Base-by-base conservation (phyloP, 345 rosid genomes). In the Acer negundo region DNA sequence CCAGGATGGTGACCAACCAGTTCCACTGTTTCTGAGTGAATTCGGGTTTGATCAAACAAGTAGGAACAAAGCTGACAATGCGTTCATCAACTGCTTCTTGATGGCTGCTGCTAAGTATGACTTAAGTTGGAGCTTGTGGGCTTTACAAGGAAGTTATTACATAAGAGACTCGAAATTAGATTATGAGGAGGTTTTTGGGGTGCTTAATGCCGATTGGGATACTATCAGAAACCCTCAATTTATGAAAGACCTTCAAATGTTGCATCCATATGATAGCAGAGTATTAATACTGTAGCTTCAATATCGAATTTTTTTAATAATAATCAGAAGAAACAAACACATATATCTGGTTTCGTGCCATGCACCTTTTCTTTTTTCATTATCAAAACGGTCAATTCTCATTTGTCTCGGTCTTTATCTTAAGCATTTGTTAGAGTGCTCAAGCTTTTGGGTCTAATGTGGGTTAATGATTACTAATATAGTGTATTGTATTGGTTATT, bases 41-140 rank as follows among this genome's bases (percentile, higher is more conserved):
- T 81, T 86, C 6, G 91, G 91, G 62, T 64, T 81, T 35, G 84
- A 88, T 61, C 82, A 72, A 38, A 78, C 77, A 42, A 84, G 24
- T 1, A 2, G 4, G 2, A 59, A 8, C 11, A 2, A 19, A 59
- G 63, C 83, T 55, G 91, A 84, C 55, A 78, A 84, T n/a, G 62
- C 78, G 76, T 88, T 67, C 78, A 10, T 88, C 51, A 69, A 82
- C 62, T 86, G 91, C 75, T 75, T 85, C 68, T 68, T 86, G 63
- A 82, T 80, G 13, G 67, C 15, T 23, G 82, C 84, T 6, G 82
- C 86, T 5, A 86, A 81, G 58, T 76, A 68, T 10, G 87, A 88
- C 81, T 79, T 80, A 73, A 87, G 84, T 51, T 86, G 85, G 85
- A 84, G 81, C 10, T 35, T 86, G 70, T 88, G 89, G 85, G 83